Conservation (phyloP, 2,329 filamentous ascomycete species). For the Diplodia mutila region DNA sequence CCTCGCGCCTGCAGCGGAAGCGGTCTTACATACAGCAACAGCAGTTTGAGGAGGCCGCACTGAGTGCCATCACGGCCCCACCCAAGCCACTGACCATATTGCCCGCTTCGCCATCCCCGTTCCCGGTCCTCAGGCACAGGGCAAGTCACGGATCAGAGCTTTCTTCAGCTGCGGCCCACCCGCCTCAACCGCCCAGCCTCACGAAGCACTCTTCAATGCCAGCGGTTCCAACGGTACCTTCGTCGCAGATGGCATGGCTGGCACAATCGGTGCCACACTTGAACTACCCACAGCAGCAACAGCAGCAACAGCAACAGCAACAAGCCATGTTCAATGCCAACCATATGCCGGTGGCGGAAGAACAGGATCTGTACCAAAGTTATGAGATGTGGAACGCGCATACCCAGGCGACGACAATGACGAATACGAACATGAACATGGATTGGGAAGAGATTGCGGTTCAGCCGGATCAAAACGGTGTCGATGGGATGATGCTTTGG, state of each 20-base stretch:
- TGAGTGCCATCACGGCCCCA: neutral
- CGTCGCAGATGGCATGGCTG: neutral
- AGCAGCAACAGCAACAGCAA: constrained; percentile 9
- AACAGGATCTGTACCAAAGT: neutral
- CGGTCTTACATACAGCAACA: neutral
- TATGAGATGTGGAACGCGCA: constrained; percentile 7
- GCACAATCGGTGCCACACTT: neutral
- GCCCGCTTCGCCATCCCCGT: neutral
- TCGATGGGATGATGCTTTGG: constrained; percentile 26
- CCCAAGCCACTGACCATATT: neutral
- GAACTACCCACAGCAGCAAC: constrained; percentile 6
- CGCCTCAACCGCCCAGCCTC: neutral
- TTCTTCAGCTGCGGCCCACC: neutral
- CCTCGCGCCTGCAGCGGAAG: neutral
- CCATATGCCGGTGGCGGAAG: neutral
- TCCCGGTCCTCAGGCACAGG: neutral
- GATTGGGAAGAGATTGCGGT: constrained; percentile 22
- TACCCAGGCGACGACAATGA: neutral
- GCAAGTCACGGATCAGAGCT: neutral
- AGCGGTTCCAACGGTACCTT: neutral
- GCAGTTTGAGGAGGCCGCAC: neutral
- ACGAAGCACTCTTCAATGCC: neutral
- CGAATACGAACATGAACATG: neutral
- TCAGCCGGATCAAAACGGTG: constrained; percentile 17
- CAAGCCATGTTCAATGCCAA: neutral